phyloP scores from a whole-genome alignment of 306 rosid species.

The Mimosa pudica region DNA sequence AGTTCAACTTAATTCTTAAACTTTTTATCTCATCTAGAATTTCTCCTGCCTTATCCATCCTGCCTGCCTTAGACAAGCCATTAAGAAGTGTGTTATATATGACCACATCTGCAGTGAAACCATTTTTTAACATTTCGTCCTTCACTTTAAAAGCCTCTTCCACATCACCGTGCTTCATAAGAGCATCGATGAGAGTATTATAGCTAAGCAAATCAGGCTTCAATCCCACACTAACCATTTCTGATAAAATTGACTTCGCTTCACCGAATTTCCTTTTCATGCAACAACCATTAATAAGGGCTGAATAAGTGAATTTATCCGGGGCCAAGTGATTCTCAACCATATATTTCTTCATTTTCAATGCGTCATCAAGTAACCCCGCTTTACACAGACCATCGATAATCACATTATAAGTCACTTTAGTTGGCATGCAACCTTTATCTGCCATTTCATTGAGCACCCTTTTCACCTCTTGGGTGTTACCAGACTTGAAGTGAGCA shows the following conservation, averaged over 20 bases:
- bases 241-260: slow-evolving; percentile 24
- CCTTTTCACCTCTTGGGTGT: slow-evolving; percentile 42
- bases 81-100: slow-evolving; percentile 31
- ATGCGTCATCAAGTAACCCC: neutral
- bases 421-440: neutral
- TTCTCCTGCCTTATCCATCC: slow-evolving; percentile 29
- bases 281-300: neutral
- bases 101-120: slow-evolving; percentile 1
- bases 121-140: slow-evolving; percentile 23
- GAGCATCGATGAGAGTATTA: slow-evolving; percentile 27
- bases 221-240: slow-evolving; percentile 30
- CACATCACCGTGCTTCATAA: slow-evolving; percentile 30
- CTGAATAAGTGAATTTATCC: neutral
- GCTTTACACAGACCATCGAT: neutral
- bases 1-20: neutral
- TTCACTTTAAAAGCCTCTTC: slow-evolving; percentile 35
- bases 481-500: slow-evolving; percentile 53
- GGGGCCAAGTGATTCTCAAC: neutral
- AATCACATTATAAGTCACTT: neutral
- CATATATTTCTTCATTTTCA: neutral
- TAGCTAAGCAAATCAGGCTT: slow-evolving; percentile 30
- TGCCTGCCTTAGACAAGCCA: slow-evolving; percentile 32
- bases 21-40: slow-evolving; percentile 21
- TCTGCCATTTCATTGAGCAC: slow-evolving; percentile 18
- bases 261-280: slow-evolving; percentile 2